Conservation (phyloP, 2,329 filamentous ascomycete genomes). For the Cladosporium sp. region DNA sequence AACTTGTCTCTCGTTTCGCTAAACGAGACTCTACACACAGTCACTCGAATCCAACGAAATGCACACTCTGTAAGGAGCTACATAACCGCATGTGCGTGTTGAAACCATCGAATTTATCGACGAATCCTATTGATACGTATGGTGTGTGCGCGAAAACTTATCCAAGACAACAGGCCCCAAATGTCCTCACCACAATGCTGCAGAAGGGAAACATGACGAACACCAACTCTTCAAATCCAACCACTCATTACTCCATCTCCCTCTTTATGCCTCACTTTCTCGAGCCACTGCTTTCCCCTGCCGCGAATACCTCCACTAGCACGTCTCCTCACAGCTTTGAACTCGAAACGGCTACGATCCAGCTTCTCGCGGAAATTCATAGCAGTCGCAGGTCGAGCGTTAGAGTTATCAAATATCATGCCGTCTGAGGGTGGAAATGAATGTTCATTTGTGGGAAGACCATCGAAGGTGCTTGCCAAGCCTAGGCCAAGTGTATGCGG, state of each 20-base stretch:
- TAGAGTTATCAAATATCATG: neutral
- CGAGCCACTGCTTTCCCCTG: constrained; percentile 11
- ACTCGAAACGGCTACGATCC: constrained; percentile 32
- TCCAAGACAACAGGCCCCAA: too few species aligned
- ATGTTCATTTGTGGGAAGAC: neutral
- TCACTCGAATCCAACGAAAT: too few species aligned
- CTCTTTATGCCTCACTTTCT: constrained; percentile 9
- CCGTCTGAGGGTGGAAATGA: neutral
- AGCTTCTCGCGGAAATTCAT: constrained; percentile 25
- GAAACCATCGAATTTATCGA: too few species aligned
- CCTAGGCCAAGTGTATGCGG: constrained; percentile 25
- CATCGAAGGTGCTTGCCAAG: constrained; percentile 16
- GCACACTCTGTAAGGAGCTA: too few species aligned
- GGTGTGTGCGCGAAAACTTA: too few species aligned
- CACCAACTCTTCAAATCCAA: constrained; percentile 3
- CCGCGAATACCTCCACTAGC: constrained; percentile 25
- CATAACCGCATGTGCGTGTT: too few species aligned
- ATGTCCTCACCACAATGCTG: too few species aligned
- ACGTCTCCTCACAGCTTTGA: constrained; percentile 29
- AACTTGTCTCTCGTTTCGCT: too few species aligned
- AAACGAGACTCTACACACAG: too few species aligned
- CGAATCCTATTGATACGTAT: too few species aligned
- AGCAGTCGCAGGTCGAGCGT: constrained; percentile 17
- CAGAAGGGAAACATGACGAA: neutral
- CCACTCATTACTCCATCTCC: constrained; percentile 1